Percentiles rank a stretch among this genome's conserved stretches.
phyloP scores from a whole-genome alignment of 1,284 basidiomycete species.

The Ganoderma meredithae region DNA sequence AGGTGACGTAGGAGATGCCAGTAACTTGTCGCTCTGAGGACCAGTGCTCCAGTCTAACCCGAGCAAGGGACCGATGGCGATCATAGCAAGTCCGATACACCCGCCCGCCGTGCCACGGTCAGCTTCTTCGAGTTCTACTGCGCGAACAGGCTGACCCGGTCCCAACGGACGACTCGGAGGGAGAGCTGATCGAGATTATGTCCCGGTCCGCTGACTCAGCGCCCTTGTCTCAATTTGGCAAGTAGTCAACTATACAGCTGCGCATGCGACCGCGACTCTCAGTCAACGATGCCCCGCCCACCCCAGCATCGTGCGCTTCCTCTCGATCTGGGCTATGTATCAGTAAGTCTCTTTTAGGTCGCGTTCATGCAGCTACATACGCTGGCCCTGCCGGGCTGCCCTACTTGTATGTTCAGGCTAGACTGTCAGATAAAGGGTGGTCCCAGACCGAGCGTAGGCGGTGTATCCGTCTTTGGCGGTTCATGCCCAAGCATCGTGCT shows the following conservation, averaged over 20 bases:
- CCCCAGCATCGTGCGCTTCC: neutral
- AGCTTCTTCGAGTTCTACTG: neutral
- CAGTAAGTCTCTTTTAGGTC: neutral
- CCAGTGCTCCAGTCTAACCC: neutral
- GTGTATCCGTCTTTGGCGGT: neutral
- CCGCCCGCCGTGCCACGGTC: neutral
- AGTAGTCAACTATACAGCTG: neutral
- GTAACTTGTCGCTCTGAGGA: neutral
- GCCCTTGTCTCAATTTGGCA: neutral
- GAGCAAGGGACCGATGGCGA: neutral
- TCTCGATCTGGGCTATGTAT: neutral
- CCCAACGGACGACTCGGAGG: too few relatives aligned
- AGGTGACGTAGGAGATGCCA: neutral
- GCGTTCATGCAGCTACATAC: neutral
- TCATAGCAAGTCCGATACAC: slow-evolving; percentile 1
- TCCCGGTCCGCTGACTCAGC: neutral
- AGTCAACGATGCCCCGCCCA: neutral
- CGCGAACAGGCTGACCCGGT: too few relatives aligned
- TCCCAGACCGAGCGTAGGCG: neutral
- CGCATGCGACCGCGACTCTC: neutral
- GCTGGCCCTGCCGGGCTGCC: neutral
- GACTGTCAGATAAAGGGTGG: neutral
- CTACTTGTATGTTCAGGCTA: neutral
- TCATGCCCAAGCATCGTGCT: neutral
- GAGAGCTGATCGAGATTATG: neutral